Evolutionary conservation across 345 rosid species (phyloP), one percentile per base, ranked within the genome.

Genomic region (Gossypium australe): DNA sequence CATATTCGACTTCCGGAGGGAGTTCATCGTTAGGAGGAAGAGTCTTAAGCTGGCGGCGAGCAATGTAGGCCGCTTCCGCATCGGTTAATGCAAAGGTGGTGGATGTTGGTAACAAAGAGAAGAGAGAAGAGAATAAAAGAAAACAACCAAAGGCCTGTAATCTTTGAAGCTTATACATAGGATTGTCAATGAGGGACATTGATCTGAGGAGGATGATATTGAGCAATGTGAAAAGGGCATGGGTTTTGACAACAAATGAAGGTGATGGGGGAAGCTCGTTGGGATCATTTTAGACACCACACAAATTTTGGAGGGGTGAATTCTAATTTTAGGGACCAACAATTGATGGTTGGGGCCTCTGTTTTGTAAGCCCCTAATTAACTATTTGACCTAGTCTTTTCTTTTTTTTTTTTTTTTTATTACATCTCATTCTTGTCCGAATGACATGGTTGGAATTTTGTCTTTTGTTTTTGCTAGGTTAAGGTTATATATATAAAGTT

Each of bases 21-120:
- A 75, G 56, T 3, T 41, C 45, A 1, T 47, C 44, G 11, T 65
- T 53, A 22, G 25, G 47, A 17, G 43, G 62, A 9, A 65, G 63
- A 0, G 89, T 53, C 43, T 84, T n/a, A 78, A 91, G 95, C 73
- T 91, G 98, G n/a, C 91, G 88, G 0, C 67, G 88, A 7, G 87
- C 84, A 13, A 91, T 90, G 69, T 78, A 76, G 3, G 97, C 78
- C 0, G 80, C 93, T 80, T 90, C 93, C 3, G 80, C 85, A 8
- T 86, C 86, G 1, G 93, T 72, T n/a, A 92, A 75, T 38, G 96
- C 90, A 2, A 53, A 41, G 16, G 92, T 75, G 65, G 67, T 48
- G 4, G 62, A 48, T 47, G 79, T 70, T 0, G 84, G 61, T 22
- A 82, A 25, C 4, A 67, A 73, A 45, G 80, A 79, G 67, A 84